Percentiles rank a stretch among this genome's conserved stretches.
Conservation (phyloP, 495 filamentous ascomycete genomes). For the Niebla homalea region DNA sequence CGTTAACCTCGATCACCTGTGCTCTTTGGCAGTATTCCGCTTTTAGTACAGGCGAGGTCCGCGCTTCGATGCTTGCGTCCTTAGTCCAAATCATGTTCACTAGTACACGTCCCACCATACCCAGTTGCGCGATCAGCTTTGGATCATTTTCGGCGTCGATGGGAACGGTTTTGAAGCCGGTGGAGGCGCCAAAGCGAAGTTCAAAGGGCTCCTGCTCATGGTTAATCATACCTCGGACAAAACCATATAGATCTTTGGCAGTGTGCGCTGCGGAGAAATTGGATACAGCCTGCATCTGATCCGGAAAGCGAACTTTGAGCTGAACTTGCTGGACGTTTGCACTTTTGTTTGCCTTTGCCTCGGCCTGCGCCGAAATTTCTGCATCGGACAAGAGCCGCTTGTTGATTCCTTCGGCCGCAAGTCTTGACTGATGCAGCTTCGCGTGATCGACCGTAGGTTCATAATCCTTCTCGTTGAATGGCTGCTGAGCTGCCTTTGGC, state of each 20-base stretch:
- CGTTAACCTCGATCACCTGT: conserved; percentile 46
- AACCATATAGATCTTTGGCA: conserved; percentile 50
- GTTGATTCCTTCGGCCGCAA: conserved; percentile 50
- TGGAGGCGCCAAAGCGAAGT: conserved; percentile 28
- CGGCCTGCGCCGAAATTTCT: conserved; percentile 33
- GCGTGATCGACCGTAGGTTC: conserved; percentile 76
- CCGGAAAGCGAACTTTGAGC: conserved; percentile 77
- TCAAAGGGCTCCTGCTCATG: conserved; percentile 35
- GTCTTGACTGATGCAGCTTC: conserved; percentile 62
- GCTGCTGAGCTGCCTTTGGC: conserved; percentile 55
- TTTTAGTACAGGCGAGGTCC: conserved; percentile 42
- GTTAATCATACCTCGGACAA: conserved; percentile 38
- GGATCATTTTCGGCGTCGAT: conserved; percentile 27
- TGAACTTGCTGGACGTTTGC: conserved; percentile 53
- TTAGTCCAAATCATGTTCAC: conserved; percentile 71
- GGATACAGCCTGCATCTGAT: conserved; percentile 57
- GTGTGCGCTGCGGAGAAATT: conserved; percentile 51
- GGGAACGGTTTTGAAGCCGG: conserved; percentile 28
- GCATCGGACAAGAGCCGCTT: conserved; percentile 37
- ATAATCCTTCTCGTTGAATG: conserved; percentile 61
- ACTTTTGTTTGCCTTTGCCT: conserved; percentile 43
- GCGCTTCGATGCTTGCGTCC: conserved; percentile 28
- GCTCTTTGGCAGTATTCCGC: conserved; percentile 52
- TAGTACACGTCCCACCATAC: conserved; percentile 53
- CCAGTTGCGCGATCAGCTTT: conserved; percentile 58